Percentiles rank a stretch among this genome's conserved stretches.
These are phyloP conservation scores for Phytophthora kernoviae DNA, from an alignment of 352 stramenopile genomes.

Conservation along the genomic window DNA sequence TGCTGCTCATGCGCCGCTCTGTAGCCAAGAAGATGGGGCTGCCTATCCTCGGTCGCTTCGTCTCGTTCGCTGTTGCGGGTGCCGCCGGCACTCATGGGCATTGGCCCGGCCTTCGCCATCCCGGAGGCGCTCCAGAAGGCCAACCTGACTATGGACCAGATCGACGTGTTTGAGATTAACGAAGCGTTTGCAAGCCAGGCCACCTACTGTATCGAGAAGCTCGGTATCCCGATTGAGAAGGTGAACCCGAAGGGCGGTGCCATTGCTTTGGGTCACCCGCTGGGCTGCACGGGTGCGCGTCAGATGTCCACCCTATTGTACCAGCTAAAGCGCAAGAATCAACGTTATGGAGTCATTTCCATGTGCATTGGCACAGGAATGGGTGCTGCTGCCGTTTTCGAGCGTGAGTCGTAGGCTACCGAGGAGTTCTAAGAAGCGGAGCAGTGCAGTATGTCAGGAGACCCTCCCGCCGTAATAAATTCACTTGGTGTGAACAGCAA, in stretches of 20 bases:
- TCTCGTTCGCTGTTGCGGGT: conserved; percentile 83
- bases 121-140: conserved; percentile 77
- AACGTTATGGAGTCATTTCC: conserved; percentile 89
- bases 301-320: conserved; percentile 92
- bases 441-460: no score
- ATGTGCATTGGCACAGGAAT: conserved; percentile 97
- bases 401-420: conserved; percentile 62
- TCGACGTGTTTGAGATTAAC: conserved; percentile 93
- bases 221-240: conserved; percentile 78
- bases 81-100: conserved; percentile 88
- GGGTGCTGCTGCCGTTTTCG: conserved; percentile 92
- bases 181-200: conserved; percentile 92
- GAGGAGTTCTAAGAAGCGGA: not conserved
- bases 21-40: conserved; percentile 83
- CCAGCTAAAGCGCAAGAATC: conserved; percentile 89
- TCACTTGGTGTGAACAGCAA: no score
- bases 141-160: conserved; percentile 66
- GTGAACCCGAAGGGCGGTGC: conserved; percentile 92
- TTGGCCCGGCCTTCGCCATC: conserved; percentile 84
- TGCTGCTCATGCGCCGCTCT: conserved; percentile 86
- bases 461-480: no score
- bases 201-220: conserved; percentile 81
- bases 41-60: conserved; percentile 83
- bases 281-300: conserved; percentile 90
- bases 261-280: conserved; percentile 90